phyloP scores from a whole-genome alignment of 2,329 filamentous ascomycete species.

The Cytospora schulzeri region DNA sequence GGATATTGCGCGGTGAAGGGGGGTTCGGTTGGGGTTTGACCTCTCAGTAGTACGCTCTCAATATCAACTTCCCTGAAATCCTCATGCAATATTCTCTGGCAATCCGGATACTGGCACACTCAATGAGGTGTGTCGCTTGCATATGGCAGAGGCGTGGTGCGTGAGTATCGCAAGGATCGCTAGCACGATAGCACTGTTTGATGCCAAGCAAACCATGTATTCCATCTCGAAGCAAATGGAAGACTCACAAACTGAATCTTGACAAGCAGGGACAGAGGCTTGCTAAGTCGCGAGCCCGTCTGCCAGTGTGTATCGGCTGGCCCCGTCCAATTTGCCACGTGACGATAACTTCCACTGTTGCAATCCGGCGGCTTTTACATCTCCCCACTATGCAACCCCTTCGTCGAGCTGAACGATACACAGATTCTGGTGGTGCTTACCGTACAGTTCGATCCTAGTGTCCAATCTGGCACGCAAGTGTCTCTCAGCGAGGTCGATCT shows the following conservation, averaged over 20 bases:
- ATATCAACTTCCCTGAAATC: no score
- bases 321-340: neutral
- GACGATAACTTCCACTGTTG: neutral
- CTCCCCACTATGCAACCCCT: conserved; percentile 21
- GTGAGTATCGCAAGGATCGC: no score
- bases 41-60: no score
- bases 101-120: no score
- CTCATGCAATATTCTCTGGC: no score
- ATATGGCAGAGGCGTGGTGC: no score
- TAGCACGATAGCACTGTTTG: no score
- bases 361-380: conserved; percentile 14
- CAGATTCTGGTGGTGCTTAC: neutral
- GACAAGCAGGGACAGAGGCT: neutral
- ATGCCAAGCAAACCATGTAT: no score
- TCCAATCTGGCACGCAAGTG: conserved; percentile 18
- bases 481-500: conserved; percentile 8
- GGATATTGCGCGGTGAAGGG: conserved; percentile 2
- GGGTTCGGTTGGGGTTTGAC: neutral
- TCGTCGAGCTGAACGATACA: conserved; percentile 11
- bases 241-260: neutral
- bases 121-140: no score
- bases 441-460: neutral
- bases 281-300: neutral
- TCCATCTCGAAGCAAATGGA: no score
- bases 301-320: neutral